Conservation (phyloP, 1,284 basidiomycete genomes). For the Albatrellus sp. region DNA sequence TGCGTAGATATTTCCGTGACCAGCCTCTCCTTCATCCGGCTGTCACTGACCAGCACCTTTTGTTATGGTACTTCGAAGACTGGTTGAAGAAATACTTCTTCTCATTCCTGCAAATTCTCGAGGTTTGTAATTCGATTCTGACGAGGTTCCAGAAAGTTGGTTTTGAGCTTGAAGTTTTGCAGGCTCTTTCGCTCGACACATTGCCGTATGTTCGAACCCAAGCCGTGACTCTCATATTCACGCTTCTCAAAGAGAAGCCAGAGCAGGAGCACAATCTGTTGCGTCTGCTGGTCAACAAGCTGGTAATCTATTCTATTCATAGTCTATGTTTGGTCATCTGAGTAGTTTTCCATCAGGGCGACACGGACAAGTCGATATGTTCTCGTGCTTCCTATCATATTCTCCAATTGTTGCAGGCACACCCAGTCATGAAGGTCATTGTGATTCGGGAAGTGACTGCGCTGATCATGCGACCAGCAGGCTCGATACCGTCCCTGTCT, state of each 20-base stretch:
- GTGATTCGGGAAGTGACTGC: conserved; percentile 81
- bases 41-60: conserved; percentile 64
- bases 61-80: conserved; percentile 91
- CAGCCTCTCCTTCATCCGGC: conserved; percentile 66
- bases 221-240: conserved; percentile 48
- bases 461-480: conserved; percentile 57
- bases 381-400: conserved; percentile 86
- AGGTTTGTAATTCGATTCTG: conserved; percentile 33
- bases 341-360: conserved; percentile 47
- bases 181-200: conserved; percentile 80
- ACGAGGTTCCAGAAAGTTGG: neutral
- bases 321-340: neutral
- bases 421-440: conserved; percentile 90
- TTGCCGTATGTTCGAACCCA: conserved; percentile 51
- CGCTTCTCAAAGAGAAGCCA: conserved; percentile 79
- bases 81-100: conserved; percentile 98
- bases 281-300: conserved; percentile 87
- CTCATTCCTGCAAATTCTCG: conserved; percentile 80
- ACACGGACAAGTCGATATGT: conserved; percentile 80
- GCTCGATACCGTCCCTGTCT: conserved; percentile 26
- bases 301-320: conserved; percentile 34
- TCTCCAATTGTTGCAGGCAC: conserved; percentile 80
- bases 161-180: conserved; percentile 13
- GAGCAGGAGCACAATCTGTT: conserved; percentile 98
- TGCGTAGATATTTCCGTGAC: conserved; percentile 78